Conservation (phyloP, 192 early-diverging fungal species). For the Pilobolus umbonatus region DNA sequence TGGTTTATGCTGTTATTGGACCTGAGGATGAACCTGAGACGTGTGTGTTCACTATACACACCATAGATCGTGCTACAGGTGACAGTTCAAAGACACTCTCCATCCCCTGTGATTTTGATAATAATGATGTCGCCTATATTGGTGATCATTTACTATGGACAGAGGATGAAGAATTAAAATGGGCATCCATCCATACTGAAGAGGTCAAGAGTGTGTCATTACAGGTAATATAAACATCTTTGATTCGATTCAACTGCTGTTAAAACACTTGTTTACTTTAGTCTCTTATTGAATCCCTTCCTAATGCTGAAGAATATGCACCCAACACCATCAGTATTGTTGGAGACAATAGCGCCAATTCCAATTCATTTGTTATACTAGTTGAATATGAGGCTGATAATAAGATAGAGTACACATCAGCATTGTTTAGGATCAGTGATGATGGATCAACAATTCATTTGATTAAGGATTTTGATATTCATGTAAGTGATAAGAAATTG, state of each 20-base stretch:
- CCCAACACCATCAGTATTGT: not conserved
- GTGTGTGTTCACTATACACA: not conserved
- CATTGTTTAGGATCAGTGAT: not conserved
- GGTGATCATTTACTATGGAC: conserved; percentile 47
- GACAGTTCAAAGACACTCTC: conserved; percentile 30
- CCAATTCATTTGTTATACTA: conserved; percentile 22
- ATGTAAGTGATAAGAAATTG: not conserved
- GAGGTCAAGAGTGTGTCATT: conserved; percentile 28
- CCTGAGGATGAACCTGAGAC: conserved; percentile 14
- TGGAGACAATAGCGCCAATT: not conserved
- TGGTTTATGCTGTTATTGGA: conserved; percentile 29
- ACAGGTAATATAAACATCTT: conserved; percentile 30
- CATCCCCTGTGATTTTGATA: conserved; percentile 32
- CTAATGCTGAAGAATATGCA: conserved; percentile 26
- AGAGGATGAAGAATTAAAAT: conserved; percentile 33
- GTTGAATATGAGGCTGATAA: conserved; percentile 1
- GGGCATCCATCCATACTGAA: conserved; percentile 16
- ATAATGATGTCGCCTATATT: conserved; percentile 37
- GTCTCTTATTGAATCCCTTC: conserved; percentile 14
- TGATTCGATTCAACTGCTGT: conserved; percentile 25
- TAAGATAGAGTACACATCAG: not conserved
- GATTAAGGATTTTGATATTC: conserved; percentile 8
- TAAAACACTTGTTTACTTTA: conserved; percentile 6
- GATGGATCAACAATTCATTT: not conserved
- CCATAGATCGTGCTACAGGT: conserved; percentile 1